phyloP scores from a whole-genome alignment of 75 land plant genomes.

The Sequoiadendron giganteum region DNA sequence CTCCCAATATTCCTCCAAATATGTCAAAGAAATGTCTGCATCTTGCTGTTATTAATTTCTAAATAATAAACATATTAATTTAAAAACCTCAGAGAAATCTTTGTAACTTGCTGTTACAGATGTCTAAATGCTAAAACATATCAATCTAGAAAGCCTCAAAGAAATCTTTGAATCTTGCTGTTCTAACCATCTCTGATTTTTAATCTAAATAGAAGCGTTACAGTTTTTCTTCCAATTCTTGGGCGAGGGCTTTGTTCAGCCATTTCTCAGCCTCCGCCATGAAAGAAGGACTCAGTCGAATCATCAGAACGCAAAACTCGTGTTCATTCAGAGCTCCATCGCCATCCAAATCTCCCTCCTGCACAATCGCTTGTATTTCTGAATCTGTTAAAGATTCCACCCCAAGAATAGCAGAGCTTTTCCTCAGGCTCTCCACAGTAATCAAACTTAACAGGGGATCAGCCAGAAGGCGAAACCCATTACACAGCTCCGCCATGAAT shows the following conservation, averaged over 20 bases:
- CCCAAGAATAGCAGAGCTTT: constrained; percentile 48
- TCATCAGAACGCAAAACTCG: constrained; percentile 79
- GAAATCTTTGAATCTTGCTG: too few relatives aligned
- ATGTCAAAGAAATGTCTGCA: too few relatives aligned
- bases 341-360: constrained; percentile 63
- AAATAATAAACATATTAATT: too few relatives aligned
- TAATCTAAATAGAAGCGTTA: too few relatives aligned
- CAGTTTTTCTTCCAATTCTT: neutral
- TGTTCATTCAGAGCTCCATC: constrained; percentile 62
- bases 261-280: constrained; percentile 58
- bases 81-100: too few relatives aligned
- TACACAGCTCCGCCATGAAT: constrained; percentile 67
- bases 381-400: constrained; percentile 45
- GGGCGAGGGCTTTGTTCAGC: constrained; percentile 28
- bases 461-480: constrained; percentile 65
- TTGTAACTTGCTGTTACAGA: too few relatives aligned
- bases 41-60: too few relatives aligned
- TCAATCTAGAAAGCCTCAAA: too few relatives aligned
- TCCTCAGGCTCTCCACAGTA: constrained; percentile 55
- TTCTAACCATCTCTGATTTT: too few relatives aligned
- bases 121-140: too few relatives aligned
- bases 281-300: constrained; percentile 68
- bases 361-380: constrained; percentile 67
- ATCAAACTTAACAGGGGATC: constrained; percentile 48
- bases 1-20: too few relatives aligned